These are phyloP conservation scores for Naganishia kalamii DNA, from an alignment of 768 basidiomycete genomes.

Conservation along the genomic window DNA sequence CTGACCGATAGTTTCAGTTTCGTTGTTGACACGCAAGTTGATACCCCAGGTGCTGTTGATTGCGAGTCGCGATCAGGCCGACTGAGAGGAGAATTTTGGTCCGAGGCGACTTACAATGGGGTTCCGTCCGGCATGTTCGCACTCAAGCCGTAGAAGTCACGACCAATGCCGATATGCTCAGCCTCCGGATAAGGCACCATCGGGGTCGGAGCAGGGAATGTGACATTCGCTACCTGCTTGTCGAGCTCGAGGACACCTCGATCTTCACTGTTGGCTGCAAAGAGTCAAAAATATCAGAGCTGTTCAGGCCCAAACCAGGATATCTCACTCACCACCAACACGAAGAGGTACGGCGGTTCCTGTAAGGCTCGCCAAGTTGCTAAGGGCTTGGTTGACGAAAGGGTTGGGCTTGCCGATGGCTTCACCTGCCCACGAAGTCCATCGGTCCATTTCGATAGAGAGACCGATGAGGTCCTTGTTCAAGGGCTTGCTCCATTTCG, in stretches of 20 bases:
- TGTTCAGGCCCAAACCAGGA: no score
- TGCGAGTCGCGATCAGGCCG: not conserved
- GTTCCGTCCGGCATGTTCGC: constrained; percentile 26
- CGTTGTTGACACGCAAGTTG: constrained; percentile 9
- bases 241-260: constrained; percentile 18
- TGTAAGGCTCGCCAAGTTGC: constrained; percentile 23
- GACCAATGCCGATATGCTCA: constrained; percentile 23
- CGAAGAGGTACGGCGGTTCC: constrained; percentile 23
- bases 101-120: constrained; percentile 16
- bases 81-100: not conserved
- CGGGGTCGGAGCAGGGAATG: constrained; percentile 20
- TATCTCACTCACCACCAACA: constrained; percentile 23
- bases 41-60: constrained; percentile 18
- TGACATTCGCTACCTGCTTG: constrained; percentile 21
- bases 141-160: constrained; percentile 26
- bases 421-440: constrained; percentile 25
- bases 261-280: constrained; percentile 25
- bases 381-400: constrained; percentile 25
- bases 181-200: constrained; percentile 27
- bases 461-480: constrained; percentile 24
- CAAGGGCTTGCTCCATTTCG: constrained; percentile 11
- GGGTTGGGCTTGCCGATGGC: constrained; percentile 25
- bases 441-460: constrained; percentile 31
- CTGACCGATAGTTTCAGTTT: constrained; percentile 26
- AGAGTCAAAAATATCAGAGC: not conserved